Evolutionary conservation across 495 filamentous ascomycete species (phyloP).

Genomic region (Penicillium psychrofluorescens): DNA sequence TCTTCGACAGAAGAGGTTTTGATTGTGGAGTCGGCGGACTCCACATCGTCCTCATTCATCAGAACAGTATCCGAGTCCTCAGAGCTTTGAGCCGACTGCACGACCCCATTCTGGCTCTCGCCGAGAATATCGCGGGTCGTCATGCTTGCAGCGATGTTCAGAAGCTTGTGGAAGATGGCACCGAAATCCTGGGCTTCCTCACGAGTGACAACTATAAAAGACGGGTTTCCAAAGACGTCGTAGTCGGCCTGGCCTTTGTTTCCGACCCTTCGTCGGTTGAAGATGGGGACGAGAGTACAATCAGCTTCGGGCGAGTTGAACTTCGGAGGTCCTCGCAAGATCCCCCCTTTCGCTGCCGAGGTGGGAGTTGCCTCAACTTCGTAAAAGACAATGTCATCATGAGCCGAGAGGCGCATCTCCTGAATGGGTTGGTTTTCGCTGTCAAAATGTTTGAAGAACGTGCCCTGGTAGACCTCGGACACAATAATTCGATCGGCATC

Average conservation of each 20-base stretch:
- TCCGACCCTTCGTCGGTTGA: conserved; percentile 53
- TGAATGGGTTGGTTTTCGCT: conserved; percentile 51
- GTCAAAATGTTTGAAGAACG: conserved; percentile 78
- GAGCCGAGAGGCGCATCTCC: conserved; percentile 54
- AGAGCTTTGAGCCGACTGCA: conserved; percentile 16
- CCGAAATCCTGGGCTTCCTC: conserved; percentile 56
- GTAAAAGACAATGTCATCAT: conserved; percentile 64
- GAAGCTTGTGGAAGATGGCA: conserved; percentile 53
- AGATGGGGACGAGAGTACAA: conserved; percentile 68
- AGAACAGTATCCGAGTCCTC: conserved; percentile 70
- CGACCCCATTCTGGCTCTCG: conserved; percentile 32
- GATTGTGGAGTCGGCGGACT: conserved; percentile 63
- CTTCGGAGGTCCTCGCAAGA: conserved; percentile 20
- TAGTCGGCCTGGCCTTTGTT: conserved; percentile 32
- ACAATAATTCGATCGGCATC: conserved; percentile 54
- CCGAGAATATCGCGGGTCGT: conserved; percentile 55
- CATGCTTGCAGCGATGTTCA: conserved; percentile 49
- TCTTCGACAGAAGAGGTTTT: conserved; percentile 73
- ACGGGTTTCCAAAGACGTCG: conserved; percentile 47
- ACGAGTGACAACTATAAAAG: conserved; percentile 52
- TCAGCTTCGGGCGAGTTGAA: conserved; percentile 62
- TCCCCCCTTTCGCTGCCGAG: conserved; percentile 43
- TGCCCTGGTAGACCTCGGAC: conserved; percentile 69
- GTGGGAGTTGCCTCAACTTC: conserved; percentile 62
- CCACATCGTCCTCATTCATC: conserved; percentile 64